Evolutionary conservation across 1,139 yeast genomes (phyloP), one percentile per base, ranked within the genome.

Genomic region (Hansenula sp.): DNA sequence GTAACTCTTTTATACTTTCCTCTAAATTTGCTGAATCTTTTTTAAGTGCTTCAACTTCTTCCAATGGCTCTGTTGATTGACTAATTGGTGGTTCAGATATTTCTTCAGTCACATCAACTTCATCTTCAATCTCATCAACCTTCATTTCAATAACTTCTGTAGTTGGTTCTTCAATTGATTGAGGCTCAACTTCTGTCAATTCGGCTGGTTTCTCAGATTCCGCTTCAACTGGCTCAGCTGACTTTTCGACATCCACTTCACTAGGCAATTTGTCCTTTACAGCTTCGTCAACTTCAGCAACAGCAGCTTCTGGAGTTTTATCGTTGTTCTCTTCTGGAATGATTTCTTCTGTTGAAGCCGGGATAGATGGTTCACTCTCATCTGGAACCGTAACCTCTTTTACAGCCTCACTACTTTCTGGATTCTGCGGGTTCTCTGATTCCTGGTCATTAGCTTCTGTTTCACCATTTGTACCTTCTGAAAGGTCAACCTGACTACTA

Each of bases 11-110:
- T 6, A 43, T 24, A n/a, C 41, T 36, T 1, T 29, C 35, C 12
- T 37, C 42, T 4, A 45, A 27, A 6, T 27, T 34, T 8, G 33
- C 20, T 9, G 44, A 29, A 18, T 42, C 48, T 9, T 41, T 34
- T 13, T 29, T 29, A n/a, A 37, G 18, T 12, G 17, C 34, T 12
- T 38, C 29, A 6, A 41, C 19, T 11, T 29, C 31, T 20, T 11
- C 9, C 13, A 39, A 40, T 2, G 36, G 43, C 16, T 37, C 40
- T 7, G 44, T 37, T 3, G 46, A 43, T 28, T 44, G 36, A 22
- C 45, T 42, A 12, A 45, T 34, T 26, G 48, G 48, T 9, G 42
- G 43, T 18, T 43, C 48, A n/a, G 32, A 14, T 2, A 18, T 16
- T 13, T 32, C 37, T 3, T 5, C 24, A 19, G 25, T 18, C 6